Evolutionary conservation across 2,329 filamentous ascomycete genomes (phyloP).

Genomic region (Atkinsonella hypoxylon): DNA sequence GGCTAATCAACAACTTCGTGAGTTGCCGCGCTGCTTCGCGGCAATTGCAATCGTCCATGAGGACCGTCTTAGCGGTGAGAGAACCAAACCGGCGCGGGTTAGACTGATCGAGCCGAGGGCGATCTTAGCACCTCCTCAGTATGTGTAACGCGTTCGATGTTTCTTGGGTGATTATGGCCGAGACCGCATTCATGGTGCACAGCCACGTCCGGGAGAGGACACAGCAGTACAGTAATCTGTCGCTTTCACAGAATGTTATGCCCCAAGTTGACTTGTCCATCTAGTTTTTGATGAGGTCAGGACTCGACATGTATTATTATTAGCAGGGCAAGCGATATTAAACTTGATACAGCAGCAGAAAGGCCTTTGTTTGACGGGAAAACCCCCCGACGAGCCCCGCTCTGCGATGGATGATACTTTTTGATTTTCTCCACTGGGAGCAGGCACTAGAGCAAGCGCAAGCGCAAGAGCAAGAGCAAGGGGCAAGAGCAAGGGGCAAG

Average conservation of each 20-base stretch:
- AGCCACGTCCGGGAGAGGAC: not conserved
- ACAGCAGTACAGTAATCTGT: no score
- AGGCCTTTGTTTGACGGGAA: not conserved
- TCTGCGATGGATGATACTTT: conserved; percentile 3
- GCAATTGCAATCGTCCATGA: no score
- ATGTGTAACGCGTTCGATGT: not conserved
- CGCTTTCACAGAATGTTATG: no score
- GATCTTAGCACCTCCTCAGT: not conserved
- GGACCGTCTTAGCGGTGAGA: no score
- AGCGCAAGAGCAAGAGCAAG: not conserved
- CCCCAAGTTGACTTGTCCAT: not conserved
- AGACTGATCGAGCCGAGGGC: not conserved
- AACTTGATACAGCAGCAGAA: no score
- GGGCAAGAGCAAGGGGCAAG: no score
- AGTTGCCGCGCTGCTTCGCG: no score
- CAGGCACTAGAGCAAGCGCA: not conserved
- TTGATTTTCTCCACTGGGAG: not conserved
- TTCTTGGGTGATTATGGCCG: no score
- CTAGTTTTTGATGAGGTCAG: not conserved
- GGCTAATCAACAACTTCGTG: no score
- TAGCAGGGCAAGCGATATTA: no score
- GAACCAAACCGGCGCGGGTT: not conserved
- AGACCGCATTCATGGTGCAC: not conserved
- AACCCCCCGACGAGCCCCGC: conserved; percentile 3
- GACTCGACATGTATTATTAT: no score